Evolutionary conservation across 2,329 filamentous ascomycete species (phyloP), one percentile per base, ranked within the genome.

Genomic region (Sarocladiaceae sp.): DNA sequence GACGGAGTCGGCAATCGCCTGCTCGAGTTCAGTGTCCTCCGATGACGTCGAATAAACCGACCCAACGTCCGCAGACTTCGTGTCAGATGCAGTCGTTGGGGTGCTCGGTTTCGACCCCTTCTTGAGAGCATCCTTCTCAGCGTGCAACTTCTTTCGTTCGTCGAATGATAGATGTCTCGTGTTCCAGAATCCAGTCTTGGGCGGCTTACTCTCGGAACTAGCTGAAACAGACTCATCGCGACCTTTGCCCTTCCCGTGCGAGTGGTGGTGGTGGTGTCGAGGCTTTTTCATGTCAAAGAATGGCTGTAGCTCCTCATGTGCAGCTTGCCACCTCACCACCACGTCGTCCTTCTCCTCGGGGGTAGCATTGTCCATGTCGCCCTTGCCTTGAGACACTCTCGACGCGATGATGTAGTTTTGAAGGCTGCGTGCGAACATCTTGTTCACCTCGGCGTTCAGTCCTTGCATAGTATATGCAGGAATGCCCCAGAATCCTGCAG

Each of bases 381-480:
- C 77, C 48, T 80, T 79, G 1, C 88, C 88, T 59, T 94, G 85
- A 1, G 81, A 72, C 40, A 86, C 85, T 35, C 88, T 74, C 2
- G 87, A 85, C 1, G 85, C 78, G 35, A 88, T 78, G 51, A 94
- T 87, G 58, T 91, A 91, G 52, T 86, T 88, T 40, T 86, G 73
- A 15, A 88, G 80, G 49, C 79, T 86, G 34, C 75, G 80, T 19
- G 82, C 80, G 52, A 88, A 83, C 35, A 75, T 64, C 50, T 83
- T 88, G 49, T 82, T 74, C 44, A 93, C 72, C 58, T 91, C 84
- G 32, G 85, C 85, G 54, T 91, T 81, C 1, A 93, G 72, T 2
- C 89, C 89, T 58, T 90, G 86, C 71, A 90, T 84, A 3, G 86
- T 77, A 56, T 93, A 94, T 4, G 83, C 89, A 0, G 88, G 86